Base-by-base conservation (phyloP, 2,329 filamentous ascomycete genomes). In the Ceratocystis albifundus region DNA sequence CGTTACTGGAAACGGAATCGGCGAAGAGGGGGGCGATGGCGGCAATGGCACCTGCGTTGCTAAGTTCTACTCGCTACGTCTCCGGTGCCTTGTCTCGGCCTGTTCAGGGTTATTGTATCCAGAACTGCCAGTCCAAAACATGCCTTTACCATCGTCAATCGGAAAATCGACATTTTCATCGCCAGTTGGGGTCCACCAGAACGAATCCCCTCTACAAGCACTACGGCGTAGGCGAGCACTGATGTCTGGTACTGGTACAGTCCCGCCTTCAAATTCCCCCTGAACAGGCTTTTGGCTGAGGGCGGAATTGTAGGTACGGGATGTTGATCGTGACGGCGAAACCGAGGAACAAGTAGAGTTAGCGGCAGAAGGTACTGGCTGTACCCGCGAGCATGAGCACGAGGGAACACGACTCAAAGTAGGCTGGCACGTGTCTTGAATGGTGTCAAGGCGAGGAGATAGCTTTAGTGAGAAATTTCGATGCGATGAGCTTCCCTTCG, bases 381-480 rank as follows among this genome's bases (percentile, higher is more conserved):
- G 55, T 20, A 17, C 32, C 41, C 15, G 20, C 20, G 15, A 59
- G 30, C 10, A 59, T n/a, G 55, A 17, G n/a, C 12, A 12, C 28
- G 25, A 15, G 20, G n/a, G 4, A 15, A 20, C 55, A 36, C 30
- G 17, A 4, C 22, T 30, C 3, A 20, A 28, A 20, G 55, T 3
- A 12, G 55, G 28, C 55, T 59, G 55, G 12, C 17, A 59, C 55
- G 12, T 28, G 20, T 36, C 30, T 28, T 10, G 28, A 12, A 59
- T 32, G 12, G 12, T 30, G 25, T 59, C 28, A 3, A 20, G 17
- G 15, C 28, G 30, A 25, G 66, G 62, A 17, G 45, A n/a, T 28
- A 67, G 22, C 62, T 67, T 67, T 45, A 67, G 44, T 8, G 55
- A 65, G 41, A 61, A 65, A 30, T 65, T 65, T 28, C 48, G 64